Evolutionary conservation across 2,329 filamentous ascomycete species (phyloP), one percentile per base, ranked within the genome.

Genomic region (Botrytis sinoallii): DNA sequence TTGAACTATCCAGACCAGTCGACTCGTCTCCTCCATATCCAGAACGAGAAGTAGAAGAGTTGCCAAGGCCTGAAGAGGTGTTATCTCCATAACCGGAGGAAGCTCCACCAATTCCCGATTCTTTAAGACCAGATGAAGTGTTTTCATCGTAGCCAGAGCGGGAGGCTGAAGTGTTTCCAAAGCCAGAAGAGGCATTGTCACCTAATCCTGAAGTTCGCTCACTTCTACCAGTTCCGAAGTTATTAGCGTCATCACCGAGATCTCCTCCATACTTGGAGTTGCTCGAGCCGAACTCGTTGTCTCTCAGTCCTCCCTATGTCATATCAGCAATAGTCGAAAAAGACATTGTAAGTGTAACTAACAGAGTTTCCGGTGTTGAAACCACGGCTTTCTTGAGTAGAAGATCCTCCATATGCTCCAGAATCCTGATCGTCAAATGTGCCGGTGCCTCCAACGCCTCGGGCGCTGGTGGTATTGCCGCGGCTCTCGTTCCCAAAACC

Each of bases 271-370:
- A 63, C 55, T 70, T 70, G 4, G 67, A 69, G 22, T 64, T 71
- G 55, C 77, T 73, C 68, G 65, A 52, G 52, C 64, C 64, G 32
- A 73, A 74, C 55, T 76, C 74, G 42, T 55, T 74, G 57, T 74
- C 74, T 73, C 70, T 67, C 29, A 76, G 78, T n/a, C 77, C 66
- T 57, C 66, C 79, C 70, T 77, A 81, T 69, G 73, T 77, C 75
- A 80, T 77, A 60, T 69, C 64, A 57, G 79, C 68, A 32, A 40
- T 40, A 38, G 60, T 71, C 10, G 16, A 38, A 20, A 64, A 4
- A 20, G 25, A 8, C 12, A 18, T 1, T 46, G 10, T n/a, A 38
- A 44, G 48, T 63, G 29, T n/a, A 40, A 73, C 79, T 76, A 77
- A 80, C 79, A 59, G 73, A 70, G 76, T 79, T 79, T 38, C 64